Conservation (phyloP, 2,329 filamentous ascomycete genomes). For the Tolypocladium inflatum region DNA sequence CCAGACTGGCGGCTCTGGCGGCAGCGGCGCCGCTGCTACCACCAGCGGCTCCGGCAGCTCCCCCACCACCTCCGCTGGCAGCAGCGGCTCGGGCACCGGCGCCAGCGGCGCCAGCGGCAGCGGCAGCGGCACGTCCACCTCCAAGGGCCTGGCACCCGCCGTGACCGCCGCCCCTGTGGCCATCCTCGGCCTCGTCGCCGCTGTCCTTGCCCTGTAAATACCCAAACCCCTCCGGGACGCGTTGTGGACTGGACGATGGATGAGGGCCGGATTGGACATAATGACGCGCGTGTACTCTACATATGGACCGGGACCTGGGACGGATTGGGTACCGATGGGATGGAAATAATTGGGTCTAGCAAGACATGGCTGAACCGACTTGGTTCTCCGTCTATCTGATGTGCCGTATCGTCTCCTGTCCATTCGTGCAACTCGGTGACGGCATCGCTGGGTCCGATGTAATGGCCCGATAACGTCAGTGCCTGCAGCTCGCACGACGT, state of each 20-base stretch:
- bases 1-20: too few species aligned
- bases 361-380: neutral
- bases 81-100: neutral
- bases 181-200: slow-evolving; percentile 37
- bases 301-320: neutral
- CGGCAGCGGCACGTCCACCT: slow-evolving; percentile 11
- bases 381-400: neutral
- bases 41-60: slow-evolving; percentile 19
- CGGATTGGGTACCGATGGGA: neutral
- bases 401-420: neutral
- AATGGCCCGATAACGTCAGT: too few species aligned
- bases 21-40: slow-evolving; percentile 19
- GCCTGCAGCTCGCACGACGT: too few species aligned
- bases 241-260: neutral
- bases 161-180: slow-evolving; percentile 23
- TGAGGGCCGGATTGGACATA: neutral
- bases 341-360: neutral
- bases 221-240: neutral
- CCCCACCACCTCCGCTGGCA: slow-evolving; percentile 9
- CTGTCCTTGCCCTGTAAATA: slow-evolving; percentile 39
- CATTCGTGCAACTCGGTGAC: too few species aligned
- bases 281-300: neutral
- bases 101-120: slow-evolving; percentile 12
- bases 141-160: slow-evolving; percentile 9
- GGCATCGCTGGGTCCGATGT: too few species aligned